These are phyloP conservation scores for Tricladium varicosporioides DNA, from an alignment of 2,329 filamentous ascomycete species.

Conservation along the genomic window DNA sequence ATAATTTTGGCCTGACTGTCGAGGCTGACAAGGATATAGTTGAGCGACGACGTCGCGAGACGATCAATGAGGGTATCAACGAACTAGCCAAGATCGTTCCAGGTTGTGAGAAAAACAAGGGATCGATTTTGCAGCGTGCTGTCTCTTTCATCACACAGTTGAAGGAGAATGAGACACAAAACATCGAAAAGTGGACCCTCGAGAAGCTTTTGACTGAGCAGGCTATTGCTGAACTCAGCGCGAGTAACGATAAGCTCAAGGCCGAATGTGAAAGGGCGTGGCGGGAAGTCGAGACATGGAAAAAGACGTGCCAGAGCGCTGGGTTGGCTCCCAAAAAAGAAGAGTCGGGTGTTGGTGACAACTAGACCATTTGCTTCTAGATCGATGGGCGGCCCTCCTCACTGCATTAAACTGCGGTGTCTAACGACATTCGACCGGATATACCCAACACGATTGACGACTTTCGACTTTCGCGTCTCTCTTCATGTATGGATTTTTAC, in stretches of 20 bases:
- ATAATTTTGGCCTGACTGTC: neutral
- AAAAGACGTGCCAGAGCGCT: slow-evolving; percentile 62
- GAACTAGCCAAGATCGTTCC: slow-evolving; percentile 97
- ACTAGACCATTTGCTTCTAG: slow-evolving; percentile 27
- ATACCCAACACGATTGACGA: slow-evolving; percentile 33
- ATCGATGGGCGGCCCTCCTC: slow-evolving; percentile 27
- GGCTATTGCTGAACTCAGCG: slow-evolving; percentile 82
- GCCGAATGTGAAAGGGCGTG: slow-evolving; percentile 75
- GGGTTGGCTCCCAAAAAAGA: slow-evolving; percentile 51
- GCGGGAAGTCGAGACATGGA: slow-evolving; percentile 76
- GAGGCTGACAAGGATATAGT: slow-evolving; percentile 54
- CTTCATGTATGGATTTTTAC: slow-evolving; percentile 31
- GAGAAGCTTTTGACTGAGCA: slow-evolving; percentile 89
- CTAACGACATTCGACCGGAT: slow-evolving; percentile 28
- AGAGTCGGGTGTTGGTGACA: slow-evolving; percentile 33
- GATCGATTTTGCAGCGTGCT: slow-evolving; percentile 88
- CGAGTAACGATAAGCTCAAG: slow-evolving; percentile 85
- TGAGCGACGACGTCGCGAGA: slow-evolving; percentile 92
- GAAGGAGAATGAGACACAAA: slow-evolving; percentile 89
- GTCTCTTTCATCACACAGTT: slow-evolving; percentile 93
- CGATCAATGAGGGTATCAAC: slow-evolving; percentile 98
- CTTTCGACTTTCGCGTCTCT: slow-evolving; percentile 23
- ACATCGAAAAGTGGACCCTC: slow-evolving; percentile 90
- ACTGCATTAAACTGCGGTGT: slow-evolving; percentile 20
- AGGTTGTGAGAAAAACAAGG: slow-evolving; percentile 98